These are phyloP conservation scores for Aureobasidium mangrovei DNA, from an alignment of 2,329 filamentous ascomycete genomes.

Conservation along the genomic window DNA sequence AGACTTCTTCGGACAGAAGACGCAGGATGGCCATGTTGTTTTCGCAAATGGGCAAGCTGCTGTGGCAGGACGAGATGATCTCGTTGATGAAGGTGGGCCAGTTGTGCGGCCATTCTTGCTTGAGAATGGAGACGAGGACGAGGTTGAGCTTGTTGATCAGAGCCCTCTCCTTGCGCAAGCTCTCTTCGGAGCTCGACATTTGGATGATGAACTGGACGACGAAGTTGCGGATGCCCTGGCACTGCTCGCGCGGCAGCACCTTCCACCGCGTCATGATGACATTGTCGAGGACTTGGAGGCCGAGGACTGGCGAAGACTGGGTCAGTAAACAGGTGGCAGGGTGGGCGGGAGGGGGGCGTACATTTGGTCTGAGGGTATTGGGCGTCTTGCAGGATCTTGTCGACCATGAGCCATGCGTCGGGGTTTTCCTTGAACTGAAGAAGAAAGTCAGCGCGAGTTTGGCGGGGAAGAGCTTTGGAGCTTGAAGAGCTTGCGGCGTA, in stretches of 20 bases:
- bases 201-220: slow-evolving; percentile 98
- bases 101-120: slow-evolving; percentile 99
- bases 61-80: slow-evolving; percentile 93
- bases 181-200: slow-evolving; percentile 82
- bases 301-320: slow-evolving; percentile 55
- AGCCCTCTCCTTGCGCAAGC: slow-evolving; percentile 72
- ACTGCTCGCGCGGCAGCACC: slow-evolving; percentile 90
- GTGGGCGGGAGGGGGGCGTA: slow-evolving; percentile 38
- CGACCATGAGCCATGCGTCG: slow-evolving; percentile 94
- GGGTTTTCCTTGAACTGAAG: slow-evolving; percentile 95
- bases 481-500: slow-evolving; percentile 36
- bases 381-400: slow-evolving; percentile 90
- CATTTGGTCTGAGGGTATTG: slow-evolving; percentile 95
- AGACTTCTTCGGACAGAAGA: slow-evolving; percentile 92
- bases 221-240: slow-evolving; percentile 94
- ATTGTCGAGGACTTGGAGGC: slow-evolving; percentile 92
- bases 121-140: slow-evolving; percentile 91
- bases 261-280: slow-evolving; percentile 99
- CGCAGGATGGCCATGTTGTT: slow-evolving; percentile 99
- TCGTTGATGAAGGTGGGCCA: slow-evolving; percentile 99
- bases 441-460: slow-evolving; percentile 16
- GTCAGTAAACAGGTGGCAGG: slow-evolving; percentile 24
- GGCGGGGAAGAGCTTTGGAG: not conserved
- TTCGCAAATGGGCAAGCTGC: slow-evolving; percentile 93
- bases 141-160: slow-evolving; percentile 97